Conservation (phyloP, 805 yeast species). For the Wickerhamomyces canadensis region DNA sequence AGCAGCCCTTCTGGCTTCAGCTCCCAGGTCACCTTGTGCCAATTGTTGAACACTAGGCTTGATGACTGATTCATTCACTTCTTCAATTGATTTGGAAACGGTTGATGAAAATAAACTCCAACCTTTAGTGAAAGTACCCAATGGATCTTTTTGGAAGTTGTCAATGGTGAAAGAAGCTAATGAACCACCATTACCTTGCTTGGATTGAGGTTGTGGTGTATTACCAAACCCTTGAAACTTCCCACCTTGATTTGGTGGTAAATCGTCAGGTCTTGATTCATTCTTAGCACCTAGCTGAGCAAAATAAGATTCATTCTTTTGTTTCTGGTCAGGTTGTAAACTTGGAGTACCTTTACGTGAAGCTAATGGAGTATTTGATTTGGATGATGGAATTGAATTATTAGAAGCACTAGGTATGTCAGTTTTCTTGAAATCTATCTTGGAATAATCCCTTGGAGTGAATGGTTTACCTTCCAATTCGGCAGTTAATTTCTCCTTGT, state of each 20-base stretch:
- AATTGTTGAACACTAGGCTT: conserved; percentile 86
- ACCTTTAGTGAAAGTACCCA: conserved; percentile 87
- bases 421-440: conserved; percentile 24
- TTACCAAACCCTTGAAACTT: conserved; percentile 89
- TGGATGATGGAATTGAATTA: background rate
- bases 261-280: conserved; percentile 62
- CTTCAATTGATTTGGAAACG: conserved; percentile 75
- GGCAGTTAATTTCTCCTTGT: conserved; percentile 75
- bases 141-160: conserved; percentile 73
- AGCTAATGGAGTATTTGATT: conserved; percentile 25
- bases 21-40: conserved; percentile 70
- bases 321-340: conserved; percentile 26
- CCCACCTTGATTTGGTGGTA: conserved; percentile 94
- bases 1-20: conserved; percentile 88
- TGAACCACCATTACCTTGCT: conserved; percentile 35
- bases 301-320: conserved; percentile 76
- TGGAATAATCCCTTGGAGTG: conserved; percentile 50
- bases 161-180: conserved; percentile 57
- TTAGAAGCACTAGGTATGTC: conserved; percentile 4
- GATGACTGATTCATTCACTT: conserved; percentile 82
- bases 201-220: conserved; percentile 47
- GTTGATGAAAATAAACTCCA: conserved; percentile 92
- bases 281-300: conserved; percentile 73
- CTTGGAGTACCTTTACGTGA: conserved; percentile 40
- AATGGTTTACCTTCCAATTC: conserved; percentile 69